Base-by-base conservation (phyloP, 2,329 filamentous ascomycete genomes). In the Colletotrichum camelliae region DNA sequence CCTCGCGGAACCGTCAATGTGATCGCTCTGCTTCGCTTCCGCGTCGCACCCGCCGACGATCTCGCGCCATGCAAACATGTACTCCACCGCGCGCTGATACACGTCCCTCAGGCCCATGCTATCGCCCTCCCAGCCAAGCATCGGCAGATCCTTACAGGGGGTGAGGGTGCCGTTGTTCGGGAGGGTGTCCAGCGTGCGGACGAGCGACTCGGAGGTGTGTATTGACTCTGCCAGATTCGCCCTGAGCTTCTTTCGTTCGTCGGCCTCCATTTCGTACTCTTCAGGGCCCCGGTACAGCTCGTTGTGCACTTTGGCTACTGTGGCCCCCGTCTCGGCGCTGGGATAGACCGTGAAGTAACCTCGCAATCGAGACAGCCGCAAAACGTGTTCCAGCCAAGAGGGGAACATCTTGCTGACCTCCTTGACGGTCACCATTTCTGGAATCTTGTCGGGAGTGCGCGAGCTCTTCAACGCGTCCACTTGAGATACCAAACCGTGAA, bases 331-430 rank as follows among this genome's bases (percentile, higher is more conserved):
- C 77, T 85, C 84, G 24, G 91, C 87, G 48, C 92, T 91, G 0
- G 96, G 96, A 81, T 98, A 98, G 1, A 98, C 84, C 69, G 95
- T 92, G 79, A 91, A 92, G 84, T 97, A 98, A 15, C 94, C 95
- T 33, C 94, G 91, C 5, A 92, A 91, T 15, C 94, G 91, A 77
- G 94, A 94, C 18, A 98, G 89, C 81, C 95, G 93, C 48, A 97
- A 87, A 72, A 94, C 88, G 78, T 95, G 93, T 83, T 97, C 94
- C 72, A 95, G 88, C 93, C 95, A 97, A 1, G 94, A 89, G 0
- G 95, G 95, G 67, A 93, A 91, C 13, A 87, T 90, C 77, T 92
- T 92, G 65, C 92, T 92, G n/a, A 96, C 88, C 13, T 89, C 78
- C 81, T 94, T 95, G 29, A 87, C 80, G 7, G 85, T 83, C 21